Evolutionary conservation across 1,139 yeast genomes (phyloP).

Genomic region (Yamadazyma blattariae): DNA sequence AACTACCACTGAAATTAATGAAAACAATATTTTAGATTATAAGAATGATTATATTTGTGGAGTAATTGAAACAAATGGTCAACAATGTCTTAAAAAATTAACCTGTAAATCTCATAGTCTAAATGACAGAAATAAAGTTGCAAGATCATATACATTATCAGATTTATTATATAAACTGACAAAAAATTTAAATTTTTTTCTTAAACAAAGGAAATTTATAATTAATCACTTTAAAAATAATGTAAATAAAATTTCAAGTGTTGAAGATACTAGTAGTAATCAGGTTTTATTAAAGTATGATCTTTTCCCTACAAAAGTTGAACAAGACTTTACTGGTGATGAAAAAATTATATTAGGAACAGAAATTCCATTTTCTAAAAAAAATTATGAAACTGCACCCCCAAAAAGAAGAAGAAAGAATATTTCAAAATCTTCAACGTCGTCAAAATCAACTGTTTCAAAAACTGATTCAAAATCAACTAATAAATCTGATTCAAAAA

Average conservation of each 20-base stretch:
- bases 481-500: not conserved
- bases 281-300: conserved; percentile 2
- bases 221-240: not conserved
- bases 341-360: conserved; percentile 8
- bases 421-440: not conserved
- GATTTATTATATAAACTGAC: not conserved
- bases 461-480: conserved; percentile 1
- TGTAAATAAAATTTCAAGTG: not conserved
- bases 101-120: conserved; percentile 14
- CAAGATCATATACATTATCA: not conserved
- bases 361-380: conserved; percentile 2
- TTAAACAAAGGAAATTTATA: conserved; percentile 1
- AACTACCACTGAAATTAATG: not conserved
- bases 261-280: not conserved
- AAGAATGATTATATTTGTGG: conserved; percentile 20
- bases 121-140: conserved; percentile 7
- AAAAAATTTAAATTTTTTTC: not conserved
- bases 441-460: not conserved
- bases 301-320: not conserved
- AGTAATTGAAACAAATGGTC: conserved; percentile 10
- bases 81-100: conserved; percentile 13
- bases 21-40: not conserved
- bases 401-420: conserved; percentile 1
- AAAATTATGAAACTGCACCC: not conserved
- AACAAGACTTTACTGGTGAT: not conserved